phyloP scores from a whole-genome alignment of 805 yeast genomes.

The Hanseniaspora vineae region DNA sequence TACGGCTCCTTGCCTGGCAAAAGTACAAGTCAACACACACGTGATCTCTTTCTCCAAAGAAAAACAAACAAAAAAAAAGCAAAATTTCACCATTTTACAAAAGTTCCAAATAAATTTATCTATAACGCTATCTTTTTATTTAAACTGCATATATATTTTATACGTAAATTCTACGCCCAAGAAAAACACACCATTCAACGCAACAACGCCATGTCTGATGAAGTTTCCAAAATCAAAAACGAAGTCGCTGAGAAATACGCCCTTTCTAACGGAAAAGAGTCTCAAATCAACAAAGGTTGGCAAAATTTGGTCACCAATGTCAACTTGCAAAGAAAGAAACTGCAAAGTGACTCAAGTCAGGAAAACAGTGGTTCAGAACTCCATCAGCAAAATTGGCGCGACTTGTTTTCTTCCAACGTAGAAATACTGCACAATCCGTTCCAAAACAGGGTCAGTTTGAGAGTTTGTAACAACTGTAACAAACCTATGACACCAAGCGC shows the following conservation, averaged over 20 bases:
- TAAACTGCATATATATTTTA: too few species aligned
- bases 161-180: too few species aligned
- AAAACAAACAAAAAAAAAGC: too few species aligned
- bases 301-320: neutral
- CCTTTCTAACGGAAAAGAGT: neutral
- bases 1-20: too few species aligned
- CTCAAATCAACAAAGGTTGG: neutral
- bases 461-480: conserved; percentile 22
- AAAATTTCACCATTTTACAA: too few species aligned
- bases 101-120: neutral
- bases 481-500: conserved; percentile 18
- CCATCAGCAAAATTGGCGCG: neutral
- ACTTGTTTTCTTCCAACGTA: conserved; percentile 11
- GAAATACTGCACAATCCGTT: conserved; percentile 11
- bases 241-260: neutral
- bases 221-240: neutral
- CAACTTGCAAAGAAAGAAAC: neutral
- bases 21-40: too few species aligned
- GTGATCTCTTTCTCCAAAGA: too few species aligned
- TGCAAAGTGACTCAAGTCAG: neutral
- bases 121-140: too few species aligned
- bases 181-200: too few species aligned
- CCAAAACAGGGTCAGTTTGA: conserved; percentile 12
- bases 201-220: too few species aligned
- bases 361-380: too few species aligned